Base-by-base conservation (phyloP, 768 basidiomycete genomes). In the Epithele typhae region DNA sequence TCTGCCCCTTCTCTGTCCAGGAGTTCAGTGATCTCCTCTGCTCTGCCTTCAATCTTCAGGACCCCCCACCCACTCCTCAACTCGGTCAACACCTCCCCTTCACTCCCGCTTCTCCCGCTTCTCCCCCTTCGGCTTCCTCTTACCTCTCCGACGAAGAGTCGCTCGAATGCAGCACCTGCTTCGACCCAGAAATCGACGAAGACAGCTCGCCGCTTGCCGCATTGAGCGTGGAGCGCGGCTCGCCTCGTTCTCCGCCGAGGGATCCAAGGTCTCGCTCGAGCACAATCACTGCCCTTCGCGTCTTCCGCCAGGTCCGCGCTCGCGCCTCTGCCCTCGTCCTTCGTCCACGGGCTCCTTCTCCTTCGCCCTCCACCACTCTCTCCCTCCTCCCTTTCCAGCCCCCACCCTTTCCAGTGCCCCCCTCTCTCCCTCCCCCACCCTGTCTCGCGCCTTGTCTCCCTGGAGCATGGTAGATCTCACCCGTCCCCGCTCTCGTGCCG, bases 21-120 rank as follows among this genome's bases (percentile, higher is more conserved):
- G 61, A 60, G 46, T 60, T 62, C 51, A 54, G 54, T 48, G 57
- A 56, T 45, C 59, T 62, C 55, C 48, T 62, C 48, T 44, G 48
- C n/a, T 46, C 52, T 45, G 61, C 59, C 10, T 60, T 59, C 53
- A 53, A 58, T 46, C 52, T 57, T 32, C 25, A 45, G 1, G 46
- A 45, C 44, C 22, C 30, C 24, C 4, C 41, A n/a, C n/a, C n/a
- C n/a, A n/a, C n/a, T 22, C 27, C 38, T 6, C 36, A 43, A 14
- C n/a, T 40, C 33, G 34, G 33, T 27, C 38, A 32, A 22, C 46
- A 45, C 40, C 44, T 52, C 18, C 44, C 51, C 19, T 36, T 52
- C 2, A 48, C 51, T 1, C 44, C 49, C 23, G 37, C 48, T 35
- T 48, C 51, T n/a, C 51, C 46, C 21, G 32, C 34, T 36, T 24